Percentiles rank a stretch among this genome's conserved stretches.
These are phyloP conservation scores for Phytophthora pini DNA, from an alignment of 352 stramenopile genomes.

Conservation along the genomic window DNA sequence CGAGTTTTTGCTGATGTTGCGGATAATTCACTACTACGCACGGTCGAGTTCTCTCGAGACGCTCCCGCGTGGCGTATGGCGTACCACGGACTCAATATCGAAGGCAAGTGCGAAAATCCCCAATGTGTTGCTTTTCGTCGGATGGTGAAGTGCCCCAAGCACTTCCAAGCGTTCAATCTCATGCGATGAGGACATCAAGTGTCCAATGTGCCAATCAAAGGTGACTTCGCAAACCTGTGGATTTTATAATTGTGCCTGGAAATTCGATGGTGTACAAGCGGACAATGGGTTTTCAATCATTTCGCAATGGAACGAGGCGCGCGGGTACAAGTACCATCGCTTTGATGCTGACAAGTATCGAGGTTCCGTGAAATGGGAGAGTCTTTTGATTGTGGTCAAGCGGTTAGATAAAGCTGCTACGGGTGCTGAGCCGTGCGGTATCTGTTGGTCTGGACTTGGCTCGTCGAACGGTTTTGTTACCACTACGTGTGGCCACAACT, in stretches of 20 bases:
- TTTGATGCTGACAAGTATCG: background rate
- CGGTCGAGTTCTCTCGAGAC: too few relatives aligned
- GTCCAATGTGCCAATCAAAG: conserved; percentile 17
- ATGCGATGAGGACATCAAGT: conserved; percentile 8
- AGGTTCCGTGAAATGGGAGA: conserved; percentile 24
- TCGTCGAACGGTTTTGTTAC: background rate
- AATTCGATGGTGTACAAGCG: conserved; percentile 30
- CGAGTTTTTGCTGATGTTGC: conserved; percentile 11
- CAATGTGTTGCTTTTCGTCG: conserved; percentile 19
- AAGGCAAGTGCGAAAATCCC: conserved; percentile 24
- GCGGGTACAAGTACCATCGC: conserved; percentile 1
- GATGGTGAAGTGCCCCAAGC: conserved; percentile 17
- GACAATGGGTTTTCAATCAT: conserved; percentile 10
- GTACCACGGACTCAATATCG: conserved; percentile 36
- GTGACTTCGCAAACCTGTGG: conserved; percentile 28
- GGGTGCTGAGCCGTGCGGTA: background rate
- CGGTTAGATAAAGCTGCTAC: background rate
- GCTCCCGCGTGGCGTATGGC: background rate
- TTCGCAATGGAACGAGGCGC: conserved; percentile 27
- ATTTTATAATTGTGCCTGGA: conserved; percentile 42
- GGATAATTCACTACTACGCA: background rate
- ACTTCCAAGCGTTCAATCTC: conserved; percentile 31
- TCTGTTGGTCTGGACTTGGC: conserved; percentile 11
- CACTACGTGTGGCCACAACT: conserved; percentile 12
- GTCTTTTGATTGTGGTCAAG: conserved; percentile 25